A percentile compares a stretch with the other conserved stretches of the same genome.
Conservation (phyloP, 371 early-diverging fungal species). For the Mortierella sp. region DNA sequence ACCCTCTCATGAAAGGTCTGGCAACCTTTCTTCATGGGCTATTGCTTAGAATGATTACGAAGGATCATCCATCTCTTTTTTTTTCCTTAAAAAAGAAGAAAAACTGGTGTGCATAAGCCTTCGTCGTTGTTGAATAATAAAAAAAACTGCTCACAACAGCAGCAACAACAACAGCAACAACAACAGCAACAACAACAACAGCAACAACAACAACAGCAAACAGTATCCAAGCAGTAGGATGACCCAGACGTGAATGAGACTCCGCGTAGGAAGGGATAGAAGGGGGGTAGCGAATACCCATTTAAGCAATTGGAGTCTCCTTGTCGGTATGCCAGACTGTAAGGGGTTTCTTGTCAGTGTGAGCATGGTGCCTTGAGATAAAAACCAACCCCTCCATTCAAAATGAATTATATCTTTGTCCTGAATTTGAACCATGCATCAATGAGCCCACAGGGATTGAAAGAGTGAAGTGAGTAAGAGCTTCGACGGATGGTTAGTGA, state of each 20-base stretch:
- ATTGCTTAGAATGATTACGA: not conserved
- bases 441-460: not conserved
- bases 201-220: conserved; percentile 44
- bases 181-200: too few species aligned
- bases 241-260: conserved; percentile 93
- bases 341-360: too few species aligned
- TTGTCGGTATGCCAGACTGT: not conserved
- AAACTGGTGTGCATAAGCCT: not conserved
- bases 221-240: conserved; percentile 33
- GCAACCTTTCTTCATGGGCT: not conserved
- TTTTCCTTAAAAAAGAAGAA: not conserved
- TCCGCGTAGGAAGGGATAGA: conserved; percentile 69
- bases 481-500: not conserved
- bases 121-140: conserved; percentile 67
- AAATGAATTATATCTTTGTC: too few species aligned
- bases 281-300: not conserved
- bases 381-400: not conserved
- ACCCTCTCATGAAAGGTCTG: not conserved
- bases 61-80: conserved; percentile 73
- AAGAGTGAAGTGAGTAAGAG: not conserved
- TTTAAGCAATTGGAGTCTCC: not conserved
- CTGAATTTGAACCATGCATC: not conserved
- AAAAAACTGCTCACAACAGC: not conserved
- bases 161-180: too few species aligned
- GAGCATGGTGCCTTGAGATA: not conserved